Percentiles rank a stretch among this genome's conserved stretches.
phyloP scores from a whole-genome alignment of 2,329 filamentous ascomycete genomes.

The Tolypocladium pustulatum region DNA sequence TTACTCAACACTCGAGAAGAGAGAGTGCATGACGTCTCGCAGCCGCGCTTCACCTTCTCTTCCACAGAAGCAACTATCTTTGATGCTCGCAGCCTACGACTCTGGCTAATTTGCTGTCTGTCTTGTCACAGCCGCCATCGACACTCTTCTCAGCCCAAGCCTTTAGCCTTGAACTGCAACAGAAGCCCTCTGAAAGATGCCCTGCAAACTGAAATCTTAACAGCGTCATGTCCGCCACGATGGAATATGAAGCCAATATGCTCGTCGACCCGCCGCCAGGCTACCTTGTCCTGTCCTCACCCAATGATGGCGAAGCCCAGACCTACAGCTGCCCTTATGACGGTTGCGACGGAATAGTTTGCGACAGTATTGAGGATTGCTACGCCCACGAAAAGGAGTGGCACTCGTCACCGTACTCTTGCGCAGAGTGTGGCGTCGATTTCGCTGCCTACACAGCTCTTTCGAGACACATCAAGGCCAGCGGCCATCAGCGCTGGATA shows the following conservation, averaged over 20 bases:
- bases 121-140: too few species aligned
- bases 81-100: not conserved
- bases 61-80: too few species aligned
- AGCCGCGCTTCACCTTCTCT: not conserved
- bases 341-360: not conserved
- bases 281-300: not conserved
- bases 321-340: not conserved
- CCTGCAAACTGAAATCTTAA: too few species aligned
- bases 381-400: not conserved
- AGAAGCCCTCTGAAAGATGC: too few species aligned
- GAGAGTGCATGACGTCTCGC: not conserved
- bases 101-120: too few species aligned
- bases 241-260: not conserved
- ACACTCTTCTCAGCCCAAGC: not conserved
- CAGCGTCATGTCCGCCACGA: not conserved
- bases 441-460: not conserved
- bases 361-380: not conserved
- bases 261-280: not conserved
- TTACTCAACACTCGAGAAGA: not conserved
- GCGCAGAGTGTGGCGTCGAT: not conserved
- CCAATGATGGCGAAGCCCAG: not conserved
- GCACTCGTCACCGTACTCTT: not conserved
- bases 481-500: not conserved
- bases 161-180: not conserved
- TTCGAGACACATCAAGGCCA: not conserved